phyloP scores from a whole-genome alignment of 2,329 filamentous ascomycete genomes.

The Stachybotrys elegans region DNA sequence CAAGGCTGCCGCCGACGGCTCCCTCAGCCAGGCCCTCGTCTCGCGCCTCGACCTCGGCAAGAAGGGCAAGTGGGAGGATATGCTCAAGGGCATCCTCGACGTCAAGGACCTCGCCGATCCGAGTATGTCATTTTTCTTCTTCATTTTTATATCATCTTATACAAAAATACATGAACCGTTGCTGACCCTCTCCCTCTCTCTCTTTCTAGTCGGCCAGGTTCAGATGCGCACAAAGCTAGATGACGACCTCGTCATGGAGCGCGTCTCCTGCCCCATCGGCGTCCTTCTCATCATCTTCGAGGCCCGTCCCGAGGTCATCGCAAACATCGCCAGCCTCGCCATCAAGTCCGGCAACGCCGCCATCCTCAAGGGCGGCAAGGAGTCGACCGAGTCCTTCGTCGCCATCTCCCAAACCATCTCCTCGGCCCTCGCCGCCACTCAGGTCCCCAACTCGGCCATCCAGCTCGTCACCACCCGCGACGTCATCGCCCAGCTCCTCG shows the following conservation, averaged over 20 bases:
- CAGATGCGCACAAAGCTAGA: slow-evolving; percentile 82
- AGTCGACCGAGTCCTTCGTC: slow-evolving; percentile 91
- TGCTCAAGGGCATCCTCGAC: slow-evolving; percentile 91
- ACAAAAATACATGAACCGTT: background rate
- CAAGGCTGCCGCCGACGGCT: slow-evolving; percentile 67
- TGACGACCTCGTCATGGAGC: slow-evolving; percentile 77
- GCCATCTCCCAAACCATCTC: slow-evolving; percentile 86
- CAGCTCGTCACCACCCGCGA: slow-evolving; percentile 94
- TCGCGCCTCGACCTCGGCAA: slow-evolving; percentile 83
- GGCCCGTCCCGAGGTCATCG: slow-evolving; percentile 94
- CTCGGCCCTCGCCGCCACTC: slow-evolving; percentile 62
- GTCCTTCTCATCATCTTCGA: slow-evolving; percentile 99
- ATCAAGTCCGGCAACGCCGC: slow-evolving; percentile 97
- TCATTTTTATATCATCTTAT: background rate
- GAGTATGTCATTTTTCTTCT: slow-evolving; percentile 46
- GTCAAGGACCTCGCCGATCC: slow-evolving; percentile 82
- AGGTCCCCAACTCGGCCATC: slow-evolving; percentile 79
- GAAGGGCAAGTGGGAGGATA: slow-evolving; percentile 92
- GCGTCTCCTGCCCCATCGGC: slow-evolving; percentile 90
- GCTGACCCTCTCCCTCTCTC: background rate
- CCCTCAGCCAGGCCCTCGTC: slow-evolving; percentile 75
- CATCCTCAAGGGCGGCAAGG: slow-evolving; percentile 94
- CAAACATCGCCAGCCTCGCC: slow-evolving; percentile 91
- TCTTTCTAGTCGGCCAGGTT: slow-evolving; percentile 66
- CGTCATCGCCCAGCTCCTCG: slow-evolving; percentile 81